Conservation (phyloP, 768 basidiomycete genomes). For the Pilatotrama ljubarskyi region DNA sequence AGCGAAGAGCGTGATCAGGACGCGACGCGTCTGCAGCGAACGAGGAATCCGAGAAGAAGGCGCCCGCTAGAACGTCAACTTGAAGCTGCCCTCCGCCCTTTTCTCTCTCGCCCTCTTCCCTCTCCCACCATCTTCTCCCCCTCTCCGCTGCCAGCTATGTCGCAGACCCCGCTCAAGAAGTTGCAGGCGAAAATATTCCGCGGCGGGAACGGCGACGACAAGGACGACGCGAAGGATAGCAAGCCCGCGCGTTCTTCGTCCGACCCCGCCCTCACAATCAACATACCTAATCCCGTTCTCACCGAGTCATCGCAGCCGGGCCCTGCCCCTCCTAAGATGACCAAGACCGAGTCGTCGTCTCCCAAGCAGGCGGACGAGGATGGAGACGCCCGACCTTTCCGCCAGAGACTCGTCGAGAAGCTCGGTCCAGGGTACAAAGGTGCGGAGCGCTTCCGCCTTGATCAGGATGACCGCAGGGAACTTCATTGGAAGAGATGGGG, state of each 20-base stretch:
- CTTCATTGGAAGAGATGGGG: conserved; percentile 99
- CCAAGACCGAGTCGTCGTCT: conserved; percentile 22
- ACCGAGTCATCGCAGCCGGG: conserved; percentile 33
- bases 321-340: conserved; percentile 45
- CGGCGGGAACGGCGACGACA: conserved; percentile 34
- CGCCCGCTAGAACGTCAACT: conserved; percentile 13
- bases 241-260: conserved; percentile 29
- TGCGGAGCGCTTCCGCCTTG: conserved; percentile 81
- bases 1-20: conserved; percentile 5
- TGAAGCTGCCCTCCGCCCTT: conserved; percentile 3
- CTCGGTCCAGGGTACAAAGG: conserved; percentile 77
- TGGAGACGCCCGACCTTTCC: conserved; percentile 42
- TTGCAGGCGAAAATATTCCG: conserved; percentile 77
- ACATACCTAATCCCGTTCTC: conserved; percentile 59
- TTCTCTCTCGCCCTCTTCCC: conserved; percentile 13
- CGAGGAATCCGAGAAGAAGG: not conserved
- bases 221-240: conserved; percentile 21
- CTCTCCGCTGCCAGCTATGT: conserved; percentile 37
- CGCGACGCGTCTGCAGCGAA: conserved; percentile 17
- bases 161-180: conserved; percentile 52
- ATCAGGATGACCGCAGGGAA: conserved; percentile 76
- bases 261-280: conserved; percentile 53
- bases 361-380: conserved; percentile 13
- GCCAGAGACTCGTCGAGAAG: conserved; percentile 61
- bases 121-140: conserved; percentile 6